Evolutionary conservation across 108 stramenopile species (phyloP).

Genomic region (Cylindrotheca fusiformis): DNA sequence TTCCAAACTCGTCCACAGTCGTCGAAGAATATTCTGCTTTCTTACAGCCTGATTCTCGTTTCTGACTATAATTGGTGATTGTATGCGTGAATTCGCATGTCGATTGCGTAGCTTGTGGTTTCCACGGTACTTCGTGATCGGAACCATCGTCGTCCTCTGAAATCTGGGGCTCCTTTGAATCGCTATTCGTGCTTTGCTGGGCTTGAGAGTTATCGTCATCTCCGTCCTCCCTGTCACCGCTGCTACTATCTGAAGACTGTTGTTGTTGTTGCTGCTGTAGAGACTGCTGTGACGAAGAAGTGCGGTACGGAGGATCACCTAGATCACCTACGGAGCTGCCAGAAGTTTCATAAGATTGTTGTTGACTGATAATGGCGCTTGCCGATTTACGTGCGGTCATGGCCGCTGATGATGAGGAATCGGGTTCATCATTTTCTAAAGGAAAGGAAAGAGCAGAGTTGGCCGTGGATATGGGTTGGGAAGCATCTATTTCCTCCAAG

Average conservation of each 20-base stretch:
- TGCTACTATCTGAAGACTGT: too few relatives aligned
- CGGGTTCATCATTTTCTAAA: not conserved
- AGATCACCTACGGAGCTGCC: not conserved
- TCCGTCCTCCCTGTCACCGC: not conserved
- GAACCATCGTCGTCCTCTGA: slow-evolving; percentile 8
- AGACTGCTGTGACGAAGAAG: not conserved
- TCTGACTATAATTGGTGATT: slow-evolving; percentile 74
- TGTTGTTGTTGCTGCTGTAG: not conserved
- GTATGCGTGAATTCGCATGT: slow-evolving; percentile 88
- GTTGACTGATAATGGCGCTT: not conserved
- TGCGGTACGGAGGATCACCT: not conserved
- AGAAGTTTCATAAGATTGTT: not conserved
- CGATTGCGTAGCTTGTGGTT: slow-evolving; percentile 73
- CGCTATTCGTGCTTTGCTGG: not conserved
- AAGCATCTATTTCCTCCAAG: not conserved
- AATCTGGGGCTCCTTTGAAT: not conserved
- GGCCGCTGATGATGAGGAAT: not conserved
- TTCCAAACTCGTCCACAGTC: slow-evolving; percentile 79
- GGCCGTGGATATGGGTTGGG: not conserved
- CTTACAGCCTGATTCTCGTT: slow-evolving; percentile 89
- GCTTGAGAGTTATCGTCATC: not conserved
- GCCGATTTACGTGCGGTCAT: not conserved
- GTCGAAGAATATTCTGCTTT: slow-evolving; percentile 86
- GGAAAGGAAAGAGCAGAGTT: not conserved
- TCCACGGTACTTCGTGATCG: slow-evolving; percentile 46